Conservation (phyloP, 1,284 basidiomycete genomes). For the Ustilago loliicola region DNA sequence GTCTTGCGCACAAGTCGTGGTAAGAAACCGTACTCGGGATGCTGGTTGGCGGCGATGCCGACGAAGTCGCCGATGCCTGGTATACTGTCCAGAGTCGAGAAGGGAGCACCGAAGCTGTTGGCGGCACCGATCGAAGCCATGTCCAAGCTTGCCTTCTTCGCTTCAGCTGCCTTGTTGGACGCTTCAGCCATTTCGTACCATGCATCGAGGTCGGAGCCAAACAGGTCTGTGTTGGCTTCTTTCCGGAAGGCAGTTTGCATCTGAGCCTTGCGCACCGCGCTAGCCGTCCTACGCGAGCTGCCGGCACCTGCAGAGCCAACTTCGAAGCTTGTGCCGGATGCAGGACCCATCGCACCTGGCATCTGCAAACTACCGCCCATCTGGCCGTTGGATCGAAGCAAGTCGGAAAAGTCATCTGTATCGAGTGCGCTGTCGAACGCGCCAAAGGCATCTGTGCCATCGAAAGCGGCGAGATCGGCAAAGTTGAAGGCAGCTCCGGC, state of each 20-base stretch:
- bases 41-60: constrained; percentile 66
- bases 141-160: constrained; percentile 53
- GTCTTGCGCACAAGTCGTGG: constrained; percentile 69
- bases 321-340: constrained; percentile 17
- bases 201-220: constrained; percentile 51
- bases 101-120: constrained; percentile 56
- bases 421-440: constrained; percentile 50
- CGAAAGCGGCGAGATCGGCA: constrained; percentile 51
- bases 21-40: constrained; percentile 69
- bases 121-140: constrained; percentile 65
- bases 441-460: constrained; percentile 39
- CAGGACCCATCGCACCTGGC: constrained; percentile 13
- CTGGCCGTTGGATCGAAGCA: constrained; percentile 30
- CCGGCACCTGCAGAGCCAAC: constrained; percentile 22
- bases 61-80: constrained; percentile 68
- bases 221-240: constrained; percentile 63
- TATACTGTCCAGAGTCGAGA: constrained; percentile 65
- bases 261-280: constrained; percentile 46
- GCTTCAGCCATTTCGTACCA: constrained; percentile 39
- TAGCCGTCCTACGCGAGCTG: constrained; percentile 29
- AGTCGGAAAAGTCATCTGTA: constrained; percentile 37
- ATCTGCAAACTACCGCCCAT: constrained; percentile 13
- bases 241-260: constrained; percentile 62
- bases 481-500: constrained; percentile 45
- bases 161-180: constrained; percentile 21